These are phyloP conservation scores for Diaporthe citrichinensis DNA, from an alignment of 2,329 filamentous ascomycete genomes.

Conservation along the genomic window DNA sequence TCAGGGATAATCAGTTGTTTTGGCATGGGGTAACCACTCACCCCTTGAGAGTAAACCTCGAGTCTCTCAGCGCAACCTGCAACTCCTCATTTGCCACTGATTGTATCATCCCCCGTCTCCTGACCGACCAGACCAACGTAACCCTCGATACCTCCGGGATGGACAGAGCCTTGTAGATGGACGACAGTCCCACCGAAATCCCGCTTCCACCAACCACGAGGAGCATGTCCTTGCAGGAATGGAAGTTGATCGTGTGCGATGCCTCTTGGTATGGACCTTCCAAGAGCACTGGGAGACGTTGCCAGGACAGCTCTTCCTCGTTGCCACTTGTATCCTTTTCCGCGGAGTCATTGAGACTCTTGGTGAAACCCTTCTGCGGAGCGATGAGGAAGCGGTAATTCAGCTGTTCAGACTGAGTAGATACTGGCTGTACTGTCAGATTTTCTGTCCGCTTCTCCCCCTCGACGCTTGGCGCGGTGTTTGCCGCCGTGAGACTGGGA, in stretches of 20 bases:
- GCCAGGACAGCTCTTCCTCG: background rate
- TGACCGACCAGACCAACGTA: conserved; percentile 8
- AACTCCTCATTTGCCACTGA: conserved; percentile 27
- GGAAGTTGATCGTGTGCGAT: background rate
- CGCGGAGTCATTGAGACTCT: background rate
- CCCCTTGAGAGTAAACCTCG: conserved; percentile 12
- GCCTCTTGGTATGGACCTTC: conserved; percentile 23
- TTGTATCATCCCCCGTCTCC: background rate
- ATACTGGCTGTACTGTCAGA: background rate
- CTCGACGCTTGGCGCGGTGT: background rate
- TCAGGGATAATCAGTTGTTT: background rate
- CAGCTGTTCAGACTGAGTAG: background rate
- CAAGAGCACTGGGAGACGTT: conserved; percentile 1
- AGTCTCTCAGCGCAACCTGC: background rate
- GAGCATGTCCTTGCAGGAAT: conserved; percentile 5
- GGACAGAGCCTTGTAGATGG: conserved; percentile 17
- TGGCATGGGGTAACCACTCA: background rate
- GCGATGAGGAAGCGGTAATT: conserved; percentile 27
- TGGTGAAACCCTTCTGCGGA: conserved; percentile 14
- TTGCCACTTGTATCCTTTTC: background rate
- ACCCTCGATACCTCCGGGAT: background rate
- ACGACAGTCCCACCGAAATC: conserved; percentile 12
- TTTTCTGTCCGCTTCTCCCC: background rate
- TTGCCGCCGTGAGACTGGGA: background rate
- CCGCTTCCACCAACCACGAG: conserved; percentile 15